These are phyloP conservation scores for Umbelopsis isabellina DNA, from an alignment of 192 early-diverging fungal genomes.

Conservation along the genomic window DNA sequence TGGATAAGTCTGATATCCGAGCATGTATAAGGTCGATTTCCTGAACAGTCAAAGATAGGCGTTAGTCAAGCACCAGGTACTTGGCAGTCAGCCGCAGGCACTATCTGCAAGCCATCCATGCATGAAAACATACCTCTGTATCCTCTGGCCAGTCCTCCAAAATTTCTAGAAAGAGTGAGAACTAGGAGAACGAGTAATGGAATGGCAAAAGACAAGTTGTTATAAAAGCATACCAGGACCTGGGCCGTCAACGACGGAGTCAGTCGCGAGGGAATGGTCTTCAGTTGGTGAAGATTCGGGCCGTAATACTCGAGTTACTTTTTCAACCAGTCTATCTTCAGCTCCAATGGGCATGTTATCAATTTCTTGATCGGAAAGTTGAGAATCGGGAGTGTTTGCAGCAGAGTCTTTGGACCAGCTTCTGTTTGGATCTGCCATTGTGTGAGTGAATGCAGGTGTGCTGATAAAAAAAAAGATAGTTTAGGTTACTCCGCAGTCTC, in stretches of 20 bases:
- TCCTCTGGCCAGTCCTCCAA: constrained; percentile 57
- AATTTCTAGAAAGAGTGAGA: constrained; percentile 1
- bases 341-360: neutral
- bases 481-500: neutral
- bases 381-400: constrained; percentile 47
- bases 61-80: neutral
- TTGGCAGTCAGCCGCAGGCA: neutral
- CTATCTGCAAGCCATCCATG: neutral
- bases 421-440: constrained; percentile 21
- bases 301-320: constrained; percentile 1
- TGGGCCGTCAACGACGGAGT: neutral
- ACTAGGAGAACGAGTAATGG: neutral
- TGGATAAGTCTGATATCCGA: constrained; percentile 57
- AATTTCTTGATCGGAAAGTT: constrained; percentile 15
- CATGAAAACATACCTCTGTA: constrained; percentile 37
- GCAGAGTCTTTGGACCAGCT: constrained; percentile 23
- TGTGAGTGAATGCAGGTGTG: neutral
- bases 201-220: neutral
- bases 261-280: neutral
- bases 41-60: constrained; percentile 35
- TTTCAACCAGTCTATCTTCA: constrained; percentile 7
- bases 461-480: neutral
- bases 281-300: neutral
- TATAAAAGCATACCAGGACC: neutral
- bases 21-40: constrained; percentile 73